phyloP scores from a whole-genome alignment of 306 rosid genomes.

The Cicer judaicum region DNA sequence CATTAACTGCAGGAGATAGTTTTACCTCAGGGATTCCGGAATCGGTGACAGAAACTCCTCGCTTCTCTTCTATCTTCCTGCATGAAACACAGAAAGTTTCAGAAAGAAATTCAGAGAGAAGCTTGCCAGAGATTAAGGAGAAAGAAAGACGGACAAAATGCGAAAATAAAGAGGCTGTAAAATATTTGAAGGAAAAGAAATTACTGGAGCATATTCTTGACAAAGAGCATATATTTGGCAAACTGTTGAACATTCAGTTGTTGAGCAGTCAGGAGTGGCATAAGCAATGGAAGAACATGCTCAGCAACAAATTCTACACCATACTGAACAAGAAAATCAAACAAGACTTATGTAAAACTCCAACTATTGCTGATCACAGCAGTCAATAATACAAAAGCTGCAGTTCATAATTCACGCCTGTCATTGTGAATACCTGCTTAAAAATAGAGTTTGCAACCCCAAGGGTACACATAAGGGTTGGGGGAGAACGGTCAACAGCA shows the following conservation, averaged over 20 bases:
- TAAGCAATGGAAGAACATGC: constrained; percentile 89
- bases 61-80: constrained; percentile 95
- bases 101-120: constrained; percentile 25
- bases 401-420: constrained; percentile 22
- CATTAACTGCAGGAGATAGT: constrained; percentile 59
- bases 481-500: constrained; percentile 93
- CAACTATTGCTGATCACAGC: constrained; percentile 25
- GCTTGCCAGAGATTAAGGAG: constrained; percentile 11
- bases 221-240: constrained; percentile 98
- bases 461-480: constrained; percentile 99
- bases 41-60: constrained; percentile 84
- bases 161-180: constrained; percentile 11
- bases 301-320: constrained; percentile 95
- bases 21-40: constrained; percentile 78
- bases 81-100: constrained; percentile 33
- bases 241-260: constrained; percentile 97
- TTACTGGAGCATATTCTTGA: constrained; percentile 93
- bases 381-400: constrained; percentile 15
- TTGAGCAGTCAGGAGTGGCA: constrained; percentile 86
- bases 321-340: constrained; percentile 63
- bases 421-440: constrained; percentile 68
- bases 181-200: neutral
- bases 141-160: constrained; percentile 15
- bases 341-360: constrained; percentile 40
- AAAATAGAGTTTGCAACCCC: constrained; percentile 94